Evolutionary conservation across 2,329 filamentous ascomycete species (phyloP).

Genomic region (Pestalotiopsis sp.): DNA sequence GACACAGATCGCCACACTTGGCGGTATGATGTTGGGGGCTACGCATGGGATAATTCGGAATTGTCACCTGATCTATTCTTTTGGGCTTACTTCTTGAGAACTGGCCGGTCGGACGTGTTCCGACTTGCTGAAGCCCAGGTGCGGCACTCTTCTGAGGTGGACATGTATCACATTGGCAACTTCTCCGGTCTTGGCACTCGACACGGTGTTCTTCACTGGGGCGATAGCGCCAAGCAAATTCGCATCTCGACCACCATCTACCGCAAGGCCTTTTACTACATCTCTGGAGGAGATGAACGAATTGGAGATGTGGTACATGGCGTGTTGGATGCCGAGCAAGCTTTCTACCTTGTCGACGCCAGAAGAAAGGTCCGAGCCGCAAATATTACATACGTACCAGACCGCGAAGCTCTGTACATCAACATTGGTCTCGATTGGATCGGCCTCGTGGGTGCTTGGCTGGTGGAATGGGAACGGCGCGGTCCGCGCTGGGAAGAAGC

Average conservation of each 20-base stretch:
- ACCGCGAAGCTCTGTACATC: constrained; percentile 3
- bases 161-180: constrained; percentile 60
- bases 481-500: constrained; percentile 55
- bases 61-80: constrained; percentile 64
- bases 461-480: constrained; percentile 61
- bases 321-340: constrained; percentile 53
- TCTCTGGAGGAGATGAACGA: constrained; percentile 60
- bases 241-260: constrained; percentile 62
- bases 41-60: constrained; percentile 67
- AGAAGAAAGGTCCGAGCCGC: constrained; percentile 55
- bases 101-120: constrained; percentile 58
- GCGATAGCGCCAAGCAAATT: constrained; percentile 63
- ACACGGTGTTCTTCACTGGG: constrained; percentile 64
- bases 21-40: constrained; percentile 66
- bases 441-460: constrained; percentile 56
- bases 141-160: constrained; percentile 62
- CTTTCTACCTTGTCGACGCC: constrained; percentile 56
- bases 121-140: constrained; percentile 60
- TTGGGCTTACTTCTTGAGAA: constrained; percentile 64
- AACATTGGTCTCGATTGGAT: constrained; percentile 60
- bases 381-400: constrained; percentile 40
- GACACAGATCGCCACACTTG: constrained; percentile 60
- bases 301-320: constrained; percentile 56
- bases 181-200: constrained; percentile 63
- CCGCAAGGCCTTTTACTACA: constrained; percentile 57